phyloP scores from a whole-genome alignment of 2,329 filamentous ascomycete species.

The Colletotrichum chrysophilum region DNA sequence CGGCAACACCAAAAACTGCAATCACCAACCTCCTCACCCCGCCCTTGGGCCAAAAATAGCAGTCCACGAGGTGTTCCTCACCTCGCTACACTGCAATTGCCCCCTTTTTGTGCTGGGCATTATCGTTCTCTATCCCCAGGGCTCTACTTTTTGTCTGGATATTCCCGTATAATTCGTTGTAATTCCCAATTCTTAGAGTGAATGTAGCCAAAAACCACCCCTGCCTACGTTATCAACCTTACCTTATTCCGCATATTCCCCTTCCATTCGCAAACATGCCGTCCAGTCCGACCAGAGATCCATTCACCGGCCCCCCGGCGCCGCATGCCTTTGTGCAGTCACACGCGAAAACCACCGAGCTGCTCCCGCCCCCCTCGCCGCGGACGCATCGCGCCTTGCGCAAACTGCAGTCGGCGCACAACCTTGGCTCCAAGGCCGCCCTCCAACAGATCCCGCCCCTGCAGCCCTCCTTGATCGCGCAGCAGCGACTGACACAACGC shows the following conservation, averaged over 20 bases:
- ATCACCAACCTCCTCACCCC: constrained; percentile 20
- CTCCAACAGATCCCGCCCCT: constrained; percentile 37
- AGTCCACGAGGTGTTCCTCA: constrained; percentile 16
- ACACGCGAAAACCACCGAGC: constrained; percentile 41
- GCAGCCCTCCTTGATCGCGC: constrained; percentile 63
- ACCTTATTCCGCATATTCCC: neutral
- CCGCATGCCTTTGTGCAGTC: constrained; percentile 23
- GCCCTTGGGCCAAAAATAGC: constrained; percentile 18
- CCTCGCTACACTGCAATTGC: constrained; percentile 9
- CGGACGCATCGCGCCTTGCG: constrained; percentile 71
- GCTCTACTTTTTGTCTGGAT: neutral
- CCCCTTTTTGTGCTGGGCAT: neutral
- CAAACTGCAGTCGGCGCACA: constrained; percentile 78
- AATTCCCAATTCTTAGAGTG: neutral
- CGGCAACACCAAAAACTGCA: constrained; percentile 12
- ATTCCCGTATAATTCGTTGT: constrained; percentile 10
- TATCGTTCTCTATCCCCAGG: neutral
- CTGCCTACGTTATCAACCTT: neutral
- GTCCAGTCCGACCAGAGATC: constrained; percentile 35
- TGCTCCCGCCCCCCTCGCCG: constrained; percentile 64
- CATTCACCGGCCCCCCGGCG: constrained; percentile 25
- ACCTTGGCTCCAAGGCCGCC: constrained; percentile 61
- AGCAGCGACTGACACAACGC: constrained; percentile 60
- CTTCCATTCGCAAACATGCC: constrained; percentile 19
- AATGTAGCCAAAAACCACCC: neutral